Base-by-base conservation (phyloP, 2,329 filamentous ascomycete genomes). In the Mycosphaerella sp. region DNA sequence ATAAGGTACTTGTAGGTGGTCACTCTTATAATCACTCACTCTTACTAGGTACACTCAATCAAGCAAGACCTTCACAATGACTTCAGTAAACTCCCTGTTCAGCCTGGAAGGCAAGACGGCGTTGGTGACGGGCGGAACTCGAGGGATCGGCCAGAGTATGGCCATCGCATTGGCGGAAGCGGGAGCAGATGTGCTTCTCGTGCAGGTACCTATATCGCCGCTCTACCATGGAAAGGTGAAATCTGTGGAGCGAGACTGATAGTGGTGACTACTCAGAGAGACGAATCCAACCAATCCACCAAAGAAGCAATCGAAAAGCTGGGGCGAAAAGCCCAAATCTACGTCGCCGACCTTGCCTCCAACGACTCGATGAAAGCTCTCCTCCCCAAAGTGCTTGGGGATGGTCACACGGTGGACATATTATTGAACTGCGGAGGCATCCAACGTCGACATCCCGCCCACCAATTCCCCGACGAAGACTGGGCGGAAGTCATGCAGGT, bases 341-440 rank as follows among this genome's bases (percentile, higher is more conserved):
- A 88, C 74, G 81, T 78, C 1, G 83, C 82, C 14, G 86, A 92
- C 71, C 81, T 91, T 26, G 76, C 82, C 39, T 82, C 78, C 2
- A 69, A 75, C n/a, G 65, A 73, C 17, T 80, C 82, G 21, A 83
- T 90, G 51, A 73, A 78, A n/a, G 70, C 73, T 0, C 76, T 91
- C 2, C 73, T 82, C 1, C 80, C 84, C 23, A 72, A 73, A 26
- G 70, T 90, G 53, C 74, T 87, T n/a, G 72, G 76, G 41, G 81
- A 84, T 65, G 80, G 79, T 46, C 72, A 77, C 59, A 78, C 81
- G 66, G 81, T 95, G 59, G 80, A 87, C 66, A 87, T 95, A 66
- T 80, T 95, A 6, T 74, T 95, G 63, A 95, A 91, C 74, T 92
- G 87, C 73, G 90, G 87, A 14, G 90, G 90, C 26, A 91, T 95